Percentiles rank a stretch among this genome's conserved stretches.
phyloP scores from a whole-genome alignment of 164 flowering plant genomes.

The Nymphaea colorata region DNA sequence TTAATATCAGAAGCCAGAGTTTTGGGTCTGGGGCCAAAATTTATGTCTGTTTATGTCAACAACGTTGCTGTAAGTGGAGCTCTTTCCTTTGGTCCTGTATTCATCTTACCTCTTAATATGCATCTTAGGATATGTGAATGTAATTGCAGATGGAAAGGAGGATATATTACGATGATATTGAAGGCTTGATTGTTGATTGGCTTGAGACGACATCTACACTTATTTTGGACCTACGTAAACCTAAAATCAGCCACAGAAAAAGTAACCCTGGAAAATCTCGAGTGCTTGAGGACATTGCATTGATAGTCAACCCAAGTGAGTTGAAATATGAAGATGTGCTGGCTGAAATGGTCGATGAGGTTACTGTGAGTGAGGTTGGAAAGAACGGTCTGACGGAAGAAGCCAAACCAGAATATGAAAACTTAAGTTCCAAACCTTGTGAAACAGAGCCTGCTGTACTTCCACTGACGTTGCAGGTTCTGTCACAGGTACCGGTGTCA shows the following conservation, averaged over 20 bases:
- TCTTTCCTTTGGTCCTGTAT: not conserved
- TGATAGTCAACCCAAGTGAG: constrained; percentile 37
- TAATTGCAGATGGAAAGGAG: constrained; percentile 70
- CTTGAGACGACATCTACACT: constrained; percentile 73
- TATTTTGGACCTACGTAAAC: constrained; percentile 35
- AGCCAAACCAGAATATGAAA: constrained; percentile 2
- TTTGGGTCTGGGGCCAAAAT: constrained; percentile 83
- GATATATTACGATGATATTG: constrained; percentile 83
- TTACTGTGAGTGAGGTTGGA: constrained; percentile 3
- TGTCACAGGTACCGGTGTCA: constrained; percentile 65
- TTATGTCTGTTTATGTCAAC: constrained; percentile 74
- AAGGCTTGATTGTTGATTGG: constrained; percentile 69
- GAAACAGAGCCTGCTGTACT: constrained; percentile 40
- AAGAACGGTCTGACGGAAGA: constrained; percentile 7
- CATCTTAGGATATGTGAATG: not conserved
- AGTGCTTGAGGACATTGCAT: constrained; percentile 57
- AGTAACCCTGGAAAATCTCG: constrained; percentile 31
- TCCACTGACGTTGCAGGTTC: constrained; percentile 54
- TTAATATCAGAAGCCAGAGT: constrained; percentile 73
- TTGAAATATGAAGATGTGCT: constrained; percentile 1
- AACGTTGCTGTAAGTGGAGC: constrained; percentile 56
- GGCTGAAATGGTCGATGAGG: not conserved
- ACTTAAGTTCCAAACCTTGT: not conserved
- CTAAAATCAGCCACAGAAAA: constrained; percentile 25
- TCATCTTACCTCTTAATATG: not conserved